Conservation (phyloP, 495 filamentous ascomycete genomes). For the Alectoria sarmentosa region DNA sequence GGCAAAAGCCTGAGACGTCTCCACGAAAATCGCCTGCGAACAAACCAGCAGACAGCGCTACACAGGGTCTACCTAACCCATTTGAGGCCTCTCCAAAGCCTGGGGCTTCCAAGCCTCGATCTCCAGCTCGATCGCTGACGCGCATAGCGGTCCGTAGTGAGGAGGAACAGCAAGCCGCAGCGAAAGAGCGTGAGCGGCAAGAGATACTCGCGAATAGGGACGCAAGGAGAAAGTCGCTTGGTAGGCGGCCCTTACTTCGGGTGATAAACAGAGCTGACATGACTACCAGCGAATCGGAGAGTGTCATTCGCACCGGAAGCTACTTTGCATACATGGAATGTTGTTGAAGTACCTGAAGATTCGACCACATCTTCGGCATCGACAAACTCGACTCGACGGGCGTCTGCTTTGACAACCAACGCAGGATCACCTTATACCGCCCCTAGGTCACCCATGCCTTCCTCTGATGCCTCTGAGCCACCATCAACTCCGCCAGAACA, state of each 20-base stretch:
- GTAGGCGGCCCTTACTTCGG: constrained; percentile 30
- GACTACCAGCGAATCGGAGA: constrained; percentile 45
- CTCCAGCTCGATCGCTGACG: constrained; percentile 35
- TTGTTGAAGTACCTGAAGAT: constrained; percentile 81
- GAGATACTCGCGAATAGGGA: constrained; percentile 69
- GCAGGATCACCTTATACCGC: constrained; percentile 41
- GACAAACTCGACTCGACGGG: constrained; percentile 59
- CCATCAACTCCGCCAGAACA: constrained; percentile 59
- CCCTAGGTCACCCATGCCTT: constrained; percentile 34
- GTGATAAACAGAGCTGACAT: background rate
- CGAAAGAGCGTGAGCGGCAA: constrained; percentile 59
- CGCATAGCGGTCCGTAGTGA: constrained; percentile 53
- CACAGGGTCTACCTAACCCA: constrained; percentile 41
- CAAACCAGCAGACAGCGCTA: constrained; percentile 31
- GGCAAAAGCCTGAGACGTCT: constrained; percentile 21
- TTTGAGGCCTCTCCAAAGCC: constrained; percentile 23
- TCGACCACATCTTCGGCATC: constrained; percentile 78
- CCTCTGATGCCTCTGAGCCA: constrained; percentile 50
- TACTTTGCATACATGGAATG: constrained; percentile 96
- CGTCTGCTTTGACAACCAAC: constrained; percentile 49
- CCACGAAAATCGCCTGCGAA: constrained; percentile 4
- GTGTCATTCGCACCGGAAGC: constrained; percentile 98
- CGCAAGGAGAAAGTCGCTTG: constrained; percentile 81
- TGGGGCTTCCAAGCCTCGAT: constrained; percentile 24
- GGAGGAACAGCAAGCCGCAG: constrained; percentile 73